A percentile compares a stretch with the other conserved stretches of the same genome.
Evolutionary conservation across 2,329 filamentous ascomycete species (phyloP).

Genomic region (Nigrograna mackinnonii): DNA sequence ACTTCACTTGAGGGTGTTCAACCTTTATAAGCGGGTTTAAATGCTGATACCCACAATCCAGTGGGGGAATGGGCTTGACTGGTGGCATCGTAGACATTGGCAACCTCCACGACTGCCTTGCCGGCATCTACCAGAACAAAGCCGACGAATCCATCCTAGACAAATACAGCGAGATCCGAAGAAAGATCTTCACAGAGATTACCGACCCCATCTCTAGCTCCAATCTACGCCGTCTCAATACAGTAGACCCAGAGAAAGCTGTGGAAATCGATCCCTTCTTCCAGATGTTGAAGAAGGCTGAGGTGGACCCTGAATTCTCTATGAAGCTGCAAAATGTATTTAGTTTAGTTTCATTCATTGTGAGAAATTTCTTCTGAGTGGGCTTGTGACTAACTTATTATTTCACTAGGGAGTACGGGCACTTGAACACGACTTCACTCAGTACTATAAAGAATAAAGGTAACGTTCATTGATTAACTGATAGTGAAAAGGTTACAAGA

Average conservation of each 20-base stretch:
- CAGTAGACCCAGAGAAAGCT: constrained; percentile 39
- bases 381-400: too few species aligned
- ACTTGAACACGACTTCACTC: too few species aligned
- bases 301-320: constrained; percentile 28
- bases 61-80: constrained; percentile 61
- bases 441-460: too few species aligned
- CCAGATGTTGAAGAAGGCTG: constrained; percentile 32
- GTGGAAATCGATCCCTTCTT: constrained; percentile 43
- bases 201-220: constrained; percentile 22
- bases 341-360: too few species aligned
- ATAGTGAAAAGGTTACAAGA: too few species aligned
- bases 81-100: constrained; percentile 64
- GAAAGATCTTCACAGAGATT: constrained; percentile 7
- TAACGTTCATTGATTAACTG: too few species aligned
- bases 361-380: too few species aligned
- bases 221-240: constrained; percentile 41
- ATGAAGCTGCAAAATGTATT: constrained; percentile 30
- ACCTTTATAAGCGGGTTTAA: too few species aligned
- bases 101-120: constrained; percentile 59
- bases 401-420: too few species aligned
- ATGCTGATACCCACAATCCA: constrained; percentile 50
- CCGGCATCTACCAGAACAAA: constrained; percentile 8
- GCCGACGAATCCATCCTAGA: constrained; percentile 13
- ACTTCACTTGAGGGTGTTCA: too few species aligned
- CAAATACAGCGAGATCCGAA: constrained; percentile 11